Conservation (phyloP, 176 grass and related monocot genomes). For the Oryza glaberrima region DNA sequence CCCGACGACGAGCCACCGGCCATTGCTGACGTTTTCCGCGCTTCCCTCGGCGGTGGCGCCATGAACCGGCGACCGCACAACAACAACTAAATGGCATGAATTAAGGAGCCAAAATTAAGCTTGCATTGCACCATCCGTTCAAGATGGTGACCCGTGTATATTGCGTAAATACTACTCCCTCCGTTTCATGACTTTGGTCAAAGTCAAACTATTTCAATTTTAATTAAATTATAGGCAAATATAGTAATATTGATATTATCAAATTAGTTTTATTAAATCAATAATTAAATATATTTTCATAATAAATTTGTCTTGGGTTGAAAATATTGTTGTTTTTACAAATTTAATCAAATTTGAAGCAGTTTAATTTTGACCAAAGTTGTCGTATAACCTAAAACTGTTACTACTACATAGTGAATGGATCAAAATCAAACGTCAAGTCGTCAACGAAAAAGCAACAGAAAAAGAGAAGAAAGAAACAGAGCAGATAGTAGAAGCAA, state of each 20-base stretch:
- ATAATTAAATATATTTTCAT: too few relatives aligned
- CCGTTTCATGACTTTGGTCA: too few relatives aligned
- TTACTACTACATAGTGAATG: not conserved
- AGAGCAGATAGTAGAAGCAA: conserved; percentile 1
- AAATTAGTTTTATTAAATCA: too few relatives aligned
- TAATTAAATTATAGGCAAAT: too few relatives aligned
- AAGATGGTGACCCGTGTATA: not conserved
- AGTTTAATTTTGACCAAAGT: too few relatives aligned
- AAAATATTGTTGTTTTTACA: too few relatives aligned
- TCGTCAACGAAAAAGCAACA: not conserved
- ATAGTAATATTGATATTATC: too few relatives aligned
- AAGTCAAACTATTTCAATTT: too few relatives aligned
- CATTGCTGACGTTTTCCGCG: not conserved
- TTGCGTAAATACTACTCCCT: not conserved
- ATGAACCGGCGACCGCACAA: conserved; percentile 20
- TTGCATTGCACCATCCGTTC: not conserved
- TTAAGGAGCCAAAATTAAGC: too few relatives aligned
- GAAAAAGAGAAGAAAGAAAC: not conserved
- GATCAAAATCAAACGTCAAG: not conserved
- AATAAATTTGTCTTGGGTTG: too few relatives aligned
- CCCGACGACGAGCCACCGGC: not conserved
- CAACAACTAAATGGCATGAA: conserved; percentile 6
- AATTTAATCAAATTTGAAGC: too few relatives aligned
- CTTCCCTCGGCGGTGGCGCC: not conserved
- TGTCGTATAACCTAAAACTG: too few relatives aligned